Conservation (phyloP, 495 filamentous ascomycete genomes). For the Eremomyces bilateralis region DNA sequence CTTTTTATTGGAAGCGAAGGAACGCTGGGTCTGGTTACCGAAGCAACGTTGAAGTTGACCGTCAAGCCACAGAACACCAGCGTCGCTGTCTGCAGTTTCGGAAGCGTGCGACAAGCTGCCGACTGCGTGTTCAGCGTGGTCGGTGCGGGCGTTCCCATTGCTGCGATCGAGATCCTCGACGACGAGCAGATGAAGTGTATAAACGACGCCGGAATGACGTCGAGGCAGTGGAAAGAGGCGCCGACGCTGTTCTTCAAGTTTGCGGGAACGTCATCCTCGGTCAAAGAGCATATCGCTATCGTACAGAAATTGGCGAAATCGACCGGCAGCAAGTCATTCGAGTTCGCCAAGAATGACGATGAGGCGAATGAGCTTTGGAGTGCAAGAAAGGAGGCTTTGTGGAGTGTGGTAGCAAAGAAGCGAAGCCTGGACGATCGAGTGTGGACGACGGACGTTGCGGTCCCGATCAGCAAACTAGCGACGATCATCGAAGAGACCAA, state of each 20-base stretch:
- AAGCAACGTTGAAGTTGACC: slow-evolving; percentile 65
- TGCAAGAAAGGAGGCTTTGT: slow-evolving; percentile 71
- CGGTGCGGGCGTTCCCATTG: slow-evolving; percentile 57
- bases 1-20: slow-evolving; percentile 86
- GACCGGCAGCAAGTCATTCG: slow-evolving; percentile 44
- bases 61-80: slow-evolving; percentile 52
- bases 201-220: slow-evolving; percentile 55
- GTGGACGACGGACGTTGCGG: slow-evolving; percentile 72
- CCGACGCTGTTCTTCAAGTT: slow-evolving; percentile 96
- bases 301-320: slow-evolving; percentile 43
- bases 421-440: slow-evolving; percentile 38
- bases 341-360: slow-evolving; percentile 46
- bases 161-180: slow-evolving; percentile 80
- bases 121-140: slow-evolving; percentile 64
- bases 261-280: slow-evolving; percentile 45
- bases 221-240: slow-evolving; percentile 47
- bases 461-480: slow-evolving; percentile 49
- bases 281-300: slow-evolving; percentile 63
- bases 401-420: slow-evolving; percentile 46
- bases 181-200: slow-evolving; percentile 90
- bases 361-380: slow-evolving; percentile 70
- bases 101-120: slow-evolving; percentile 54
- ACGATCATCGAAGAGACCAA: slow-evolving; percentile 66
- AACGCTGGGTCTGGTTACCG: slow-evolving; percentile 74
- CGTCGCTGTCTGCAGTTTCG: slow-evolving; percentile 75